Conservation (phyloP, 1,284 basidiomycete genomes). For the Takashimella koratensis region DNA sequence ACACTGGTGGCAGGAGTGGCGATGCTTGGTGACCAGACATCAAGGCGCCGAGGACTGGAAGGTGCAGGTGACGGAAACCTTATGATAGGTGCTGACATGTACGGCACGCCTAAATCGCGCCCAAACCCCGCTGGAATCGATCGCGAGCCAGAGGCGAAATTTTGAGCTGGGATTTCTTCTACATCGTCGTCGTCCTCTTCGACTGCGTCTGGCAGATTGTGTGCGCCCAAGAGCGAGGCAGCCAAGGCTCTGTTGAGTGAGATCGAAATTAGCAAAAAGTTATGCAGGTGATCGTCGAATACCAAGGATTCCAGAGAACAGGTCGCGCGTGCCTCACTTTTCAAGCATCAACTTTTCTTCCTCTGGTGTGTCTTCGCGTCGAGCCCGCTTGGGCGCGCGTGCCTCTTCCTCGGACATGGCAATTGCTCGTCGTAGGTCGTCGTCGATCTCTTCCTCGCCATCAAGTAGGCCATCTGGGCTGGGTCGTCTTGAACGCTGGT, state of each 20-base stretch:
- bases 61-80: background rate
- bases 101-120: background rate
- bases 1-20: too few species aligned
- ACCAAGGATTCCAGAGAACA: too few species aligned
- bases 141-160: background rate
- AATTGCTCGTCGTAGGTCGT: constrained; percentile 25
- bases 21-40: too few species aligned
- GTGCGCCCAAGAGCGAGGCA: constrained; percentile 19
- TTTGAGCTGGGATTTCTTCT: constrained; percentile 7
- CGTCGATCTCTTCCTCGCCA: constrained; percentile 32
- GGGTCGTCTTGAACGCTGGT: background rate
- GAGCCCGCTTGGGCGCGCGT: constrained; percentile 24
- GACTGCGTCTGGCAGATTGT: background rate
- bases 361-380: constrained; percentile 36
- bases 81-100: background rate
- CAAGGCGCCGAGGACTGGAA: background rate
- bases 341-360: constrained; percentile 36
- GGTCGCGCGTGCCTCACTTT: constrained; percentile 39
- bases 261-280: too few species aligned
- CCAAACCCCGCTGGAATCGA: background rate
- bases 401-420: constrained; percentile 25
- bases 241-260: constrained; percentile 35
- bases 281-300: too few species aligned
- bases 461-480: background rate
- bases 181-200: constrained; percentile 9